Evolutionary conservation across 2,329 filamentous ascomycete species (phyloP).

Genomic region (Truncatella angustata): DNA sequence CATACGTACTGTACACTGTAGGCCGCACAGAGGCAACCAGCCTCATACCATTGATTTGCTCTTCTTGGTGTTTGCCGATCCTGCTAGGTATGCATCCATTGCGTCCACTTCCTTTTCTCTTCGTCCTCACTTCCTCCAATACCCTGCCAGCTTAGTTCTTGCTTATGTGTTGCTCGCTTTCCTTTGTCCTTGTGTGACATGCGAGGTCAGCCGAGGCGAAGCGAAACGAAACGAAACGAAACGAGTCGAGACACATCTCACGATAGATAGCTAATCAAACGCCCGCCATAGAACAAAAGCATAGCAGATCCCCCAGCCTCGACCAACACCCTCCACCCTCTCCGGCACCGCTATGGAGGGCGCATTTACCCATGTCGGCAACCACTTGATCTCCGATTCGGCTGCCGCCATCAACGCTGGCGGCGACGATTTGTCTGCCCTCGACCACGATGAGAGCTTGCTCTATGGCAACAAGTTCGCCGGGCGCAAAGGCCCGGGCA

Average conservation of each 20-base stretch:
- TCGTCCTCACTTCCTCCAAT: neutral
- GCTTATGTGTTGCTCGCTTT: too few species aligned
- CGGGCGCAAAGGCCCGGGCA: constrained; percentile 50
- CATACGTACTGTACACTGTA: too few species aligned
- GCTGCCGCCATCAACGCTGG: constrained; percentile 85
- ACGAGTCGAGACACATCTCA: too few species aligned
- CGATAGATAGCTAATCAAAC: too few species aligned
- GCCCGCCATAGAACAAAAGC: neutral
- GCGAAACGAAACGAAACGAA: too few species aligned
- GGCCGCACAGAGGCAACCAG: too few species aligned
- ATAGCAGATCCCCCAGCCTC: neutral
- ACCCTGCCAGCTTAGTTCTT: too few species aligned
- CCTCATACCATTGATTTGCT: neutral
- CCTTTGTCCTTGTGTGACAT: too few species aligned
- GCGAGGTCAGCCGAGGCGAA: too few species aligned
- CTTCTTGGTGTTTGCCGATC: neutral
- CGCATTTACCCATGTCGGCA: constrained; percentile 84
- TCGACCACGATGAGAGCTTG: constrained; percentile 77
- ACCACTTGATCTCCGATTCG: constrained; percentile 81
- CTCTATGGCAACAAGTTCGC: constrained; percentile 66
- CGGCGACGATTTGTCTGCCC: constrained; percentile 69
- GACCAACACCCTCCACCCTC: constrained; percentile 19
- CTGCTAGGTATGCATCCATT: neutral
- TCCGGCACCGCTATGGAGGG: constrained; percentile 65
- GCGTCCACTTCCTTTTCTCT: neutral